These are phyloP conservation scores for Auricularia auricula-judae DNA, from an alignment of 768 basidiomycete species.

Conservation along the genomic window DNA sequence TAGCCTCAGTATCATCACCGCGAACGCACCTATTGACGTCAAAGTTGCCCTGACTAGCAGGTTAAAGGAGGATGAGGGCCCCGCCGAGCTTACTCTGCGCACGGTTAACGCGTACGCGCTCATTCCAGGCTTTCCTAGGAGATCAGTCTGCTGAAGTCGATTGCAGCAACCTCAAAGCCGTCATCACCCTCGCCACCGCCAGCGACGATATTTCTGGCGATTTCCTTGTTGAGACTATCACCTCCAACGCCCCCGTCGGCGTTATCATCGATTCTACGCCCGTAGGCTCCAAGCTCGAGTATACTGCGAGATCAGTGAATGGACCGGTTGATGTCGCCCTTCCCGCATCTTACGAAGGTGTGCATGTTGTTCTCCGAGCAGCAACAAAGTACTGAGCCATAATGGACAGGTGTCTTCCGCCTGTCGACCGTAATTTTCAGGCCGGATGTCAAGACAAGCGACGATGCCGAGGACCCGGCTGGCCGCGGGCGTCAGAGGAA, in stretches of 20 bases:
- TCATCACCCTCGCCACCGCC: not conserved
- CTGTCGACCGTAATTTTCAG: not conserved
- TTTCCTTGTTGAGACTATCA: not conserved
- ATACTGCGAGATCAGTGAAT: not conserved
- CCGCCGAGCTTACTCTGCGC: not conserved
- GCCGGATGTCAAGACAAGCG: not conserved
- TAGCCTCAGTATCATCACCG: not conserved
- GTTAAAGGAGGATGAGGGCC: not conserved
- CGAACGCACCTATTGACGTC: not conserved
- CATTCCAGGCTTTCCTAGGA: not conserved
- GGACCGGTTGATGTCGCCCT: not conserved
- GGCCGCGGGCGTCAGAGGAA: not conserved
- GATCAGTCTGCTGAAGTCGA: not conserved
- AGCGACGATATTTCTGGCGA: not conserved
- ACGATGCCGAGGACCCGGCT: not conserved
- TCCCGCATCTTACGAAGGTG: not conserved
- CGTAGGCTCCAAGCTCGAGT: not conserved
- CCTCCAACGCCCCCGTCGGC: not conserved
- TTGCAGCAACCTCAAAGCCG: not conserved
- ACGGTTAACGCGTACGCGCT: not conserved
- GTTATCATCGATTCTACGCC: not conserved
- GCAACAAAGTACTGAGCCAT: not conserved
- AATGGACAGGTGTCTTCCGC: not conserved
- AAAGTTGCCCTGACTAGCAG: not conserved
- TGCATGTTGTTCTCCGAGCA: not conserved